These are phyloP conservation scores for Pyrenula aspistea DNA, from an alignment of 495 filamentous ascomycete species.

Conservation along the genomic window DNA sequence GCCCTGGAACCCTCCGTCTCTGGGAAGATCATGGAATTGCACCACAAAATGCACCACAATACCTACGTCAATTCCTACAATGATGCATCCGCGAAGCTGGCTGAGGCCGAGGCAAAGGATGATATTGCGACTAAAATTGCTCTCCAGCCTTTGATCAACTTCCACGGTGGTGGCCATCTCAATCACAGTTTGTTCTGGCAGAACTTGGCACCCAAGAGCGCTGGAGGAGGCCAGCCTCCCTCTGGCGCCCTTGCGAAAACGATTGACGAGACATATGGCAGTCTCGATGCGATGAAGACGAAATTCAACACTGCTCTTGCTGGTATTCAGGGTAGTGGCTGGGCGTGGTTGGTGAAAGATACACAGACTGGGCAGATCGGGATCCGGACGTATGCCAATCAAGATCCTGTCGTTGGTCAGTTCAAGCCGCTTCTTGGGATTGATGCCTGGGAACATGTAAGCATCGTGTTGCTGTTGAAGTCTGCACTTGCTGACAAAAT, in stretches of 20 bases:
- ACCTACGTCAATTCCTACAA: conserved; percentile 63
- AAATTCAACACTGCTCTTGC: conserved; percentile 69
- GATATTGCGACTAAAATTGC: conserved; percentile 60
- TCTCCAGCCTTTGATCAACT: conserved; percentile 82
- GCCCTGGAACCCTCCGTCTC: conserved; percentile 92
- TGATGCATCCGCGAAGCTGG: conserved; percentile 43
- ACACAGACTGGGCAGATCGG: conserved; percentile 57
- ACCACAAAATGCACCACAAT: conserved; percentile 60
- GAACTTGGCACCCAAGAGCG: conserved; percentile 66
- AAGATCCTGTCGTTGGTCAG: conserved; percentile 85
- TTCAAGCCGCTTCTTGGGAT: conserved; percentile 81
- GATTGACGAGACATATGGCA: conserved; percentile 68
- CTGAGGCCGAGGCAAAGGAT: conserved; percentile 35
- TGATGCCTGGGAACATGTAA: conserved; percentile 89
- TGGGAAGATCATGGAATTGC: conserved; percentile 94
- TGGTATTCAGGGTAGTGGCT: conserved; percentile 87
- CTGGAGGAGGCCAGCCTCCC: conserved; percentile 65
- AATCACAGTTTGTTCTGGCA: conserved; percentile 94
- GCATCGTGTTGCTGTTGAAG: neutral
- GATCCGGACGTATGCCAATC: conserved; percentile 80
- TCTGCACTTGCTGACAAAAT: too few species aligned
- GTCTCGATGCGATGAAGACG: conserved; percentile 59
- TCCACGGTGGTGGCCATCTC: conserved; percentile 89
- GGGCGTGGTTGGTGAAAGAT: conserved; percentile 90
- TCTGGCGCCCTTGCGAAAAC: conserved; percentile 50